Percentiles rank a stretch among this genome's conserved stretches.
phyloP scores from a whole-genome alignment of 352 stramenopile species.

The Globisporangium rhizosaccharum region DNA sequence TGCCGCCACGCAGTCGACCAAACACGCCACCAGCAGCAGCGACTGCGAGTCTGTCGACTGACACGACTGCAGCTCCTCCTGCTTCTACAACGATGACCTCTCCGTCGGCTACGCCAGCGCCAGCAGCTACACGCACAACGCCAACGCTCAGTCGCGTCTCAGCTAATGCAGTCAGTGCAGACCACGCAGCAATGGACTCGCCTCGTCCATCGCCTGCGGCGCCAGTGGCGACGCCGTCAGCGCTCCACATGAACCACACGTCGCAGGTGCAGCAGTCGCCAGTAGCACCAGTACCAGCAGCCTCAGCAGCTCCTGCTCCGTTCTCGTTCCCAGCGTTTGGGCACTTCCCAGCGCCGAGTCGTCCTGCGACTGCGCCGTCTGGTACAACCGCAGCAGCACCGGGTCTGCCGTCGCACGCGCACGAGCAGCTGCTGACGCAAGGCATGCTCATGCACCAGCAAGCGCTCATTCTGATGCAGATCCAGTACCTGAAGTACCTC shows the following conservation, averaged over 20 bases:
- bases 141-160: constrained; percentile 3
- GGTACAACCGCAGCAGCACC: neutral
- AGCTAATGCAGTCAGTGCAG: neutral
- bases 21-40: constrained; percentile 11
- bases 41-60: no score
- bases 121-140: neutral
- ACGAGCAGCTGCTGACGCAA: constrained; percentile 41
- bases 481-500: constrained; percentile 76
- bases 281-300: neutral
- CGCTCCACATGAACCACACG: no score
- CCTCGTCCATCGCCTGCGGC: constrained; percentile 1
- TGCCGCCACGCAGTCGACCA: constrained; percentile 13
- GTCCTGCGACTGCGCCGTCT: constrained; percentile 11
- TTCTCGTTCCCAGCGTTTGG: constrained; percentile 10
- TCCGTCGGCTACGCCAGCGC: neutral
- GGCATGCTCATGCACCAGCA: constrained; percentile 78
- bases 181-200: constrained; percentile 12
- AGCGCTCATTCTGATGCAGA: constrained; percentile 66
- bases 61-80: neutral
- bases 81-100: neutral
- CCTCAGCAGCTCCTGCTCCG: neutral
- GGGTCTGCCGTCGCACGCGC: constrained; percentile 2
- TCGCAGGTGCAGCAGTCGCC: neutral
- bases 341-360: constrained; percentile 3
- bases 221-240: neutral